Conservation (phyloP, 805 yeast species). For the Millerago galiae region DNA sequence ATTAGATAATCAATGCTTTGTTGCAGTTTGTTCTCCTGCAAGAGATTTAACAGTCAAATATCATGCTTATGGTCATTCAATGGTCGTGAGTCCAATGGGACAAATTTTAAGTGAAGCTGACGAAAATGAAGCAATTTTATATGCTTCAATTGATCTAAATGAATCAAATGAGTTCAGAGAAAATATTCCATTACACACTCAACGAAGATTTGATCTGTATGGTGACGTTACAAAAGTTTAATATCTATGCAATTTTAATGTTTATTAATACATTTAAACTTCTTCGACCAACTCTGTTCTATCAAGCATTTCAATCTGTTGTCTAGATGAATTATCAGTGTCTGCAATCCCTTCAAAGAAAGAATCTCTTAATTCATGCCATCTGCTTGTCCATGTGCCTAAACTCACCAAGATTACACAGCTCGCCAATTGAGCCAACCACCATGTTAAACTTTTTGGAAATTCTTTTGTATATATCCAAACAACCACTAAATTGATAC, state of each 20-base stretch:
- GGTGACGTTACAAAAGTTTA: constrained; percentile 27
- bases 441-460: constrained; percentile 76
- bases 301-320: constrained; percentile 21
- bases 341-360: constrained; percentile 82
- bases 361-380: constrained; percentile 86
- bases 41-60: constrained; percentile 58
- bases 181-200: constrained; percentile 59
- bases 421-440: constrained; percentile 69
- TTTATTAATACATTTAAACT: not conserved
- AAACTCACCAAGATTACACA: constrained; percentile 63
- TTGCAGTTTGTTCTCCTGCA: constrained; percentile 83
- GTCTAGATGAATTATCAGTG: constrained; percentile 29
- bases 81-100: constrained; percentile 60
- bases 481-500: constrained; percentile 64
- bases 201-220: constrained; percentile 58
- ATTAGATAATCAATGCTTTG: constrained; percentile 66
- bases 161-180: constrained; percentile 47
- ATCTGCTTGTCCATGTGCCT: constrained; percentile 86
- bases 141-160: constrained; percentile 60
- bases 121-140: constrained; percentile 63
- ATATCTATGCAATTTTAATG: not conserved
- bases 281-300: not conserved
- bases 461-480: constrained; percentile 59
- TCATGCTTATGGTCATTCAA: constrained; percentile 63
- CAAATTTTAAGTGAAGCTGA: constrained; percentile 63